Base-by-base conservation (phyloP, 2,329 filamentous ascomycete genomes). In the Cladophialophora carrionii region DNA sequence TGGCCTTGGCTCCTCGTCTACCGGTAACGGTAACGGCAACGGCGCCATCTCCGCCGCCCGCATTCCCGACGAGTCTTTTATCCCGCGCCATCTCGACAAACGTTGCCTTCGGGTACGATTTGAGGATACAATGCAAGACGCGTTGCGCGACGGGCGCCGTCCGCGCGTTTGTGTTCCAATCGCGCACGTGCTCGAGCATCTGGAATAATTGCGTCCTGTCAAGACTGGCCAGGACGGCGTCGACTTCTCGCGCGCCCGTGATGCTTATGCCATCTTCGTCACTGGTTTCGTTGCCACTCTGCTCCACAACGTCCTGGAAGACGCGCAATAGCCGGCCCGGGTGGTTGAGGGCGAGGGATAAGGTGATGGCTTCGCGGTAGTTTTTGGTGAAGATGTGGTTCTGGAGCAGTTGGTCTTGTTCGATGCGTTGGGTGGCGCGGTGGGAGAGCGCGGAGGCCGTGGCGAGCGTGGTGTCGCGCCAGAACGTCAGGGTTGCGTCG, bases 91-190 rank as follows among this genome's bases (percentile, higher is more conserved):
- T 77, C 66, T 84, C 87, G 1, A 92, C 88, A 63, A 98, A 86
- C 63, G 89, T 87, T 56, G 87, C 86, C 2, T 91, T 90, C 1
- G 92, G 90, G 73, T 96, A 96, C 65, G 88, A 90, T 70, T 87
- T 87, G 58, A 96, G 87, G 7, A 99, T 75, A 1, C 90, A 87
- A 81, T 88, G 90, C 7, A 99, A 80, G 14, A 99, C 88, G 37
- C 89, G 87, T 78, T 99, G 95, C 0, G 95, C 90, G 0, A 98
- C 87, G 4, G 88, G 85, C 0, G 92, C 89, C 3, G 92, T 96
- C 67, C 91, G 85, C 0, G 92, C 92, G 72, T 98, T 98, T 4
- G 95, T 96, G 76, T 99, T 99, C 95, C 95, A 99, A 78, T 99
- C 95, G 53, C 96, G 85, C 52, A 97, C 79, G 64, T 95, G 84